Base-by-base conservation (phyloP, 306 rosid genomes). In the Canavalia gladiata region DNA sequence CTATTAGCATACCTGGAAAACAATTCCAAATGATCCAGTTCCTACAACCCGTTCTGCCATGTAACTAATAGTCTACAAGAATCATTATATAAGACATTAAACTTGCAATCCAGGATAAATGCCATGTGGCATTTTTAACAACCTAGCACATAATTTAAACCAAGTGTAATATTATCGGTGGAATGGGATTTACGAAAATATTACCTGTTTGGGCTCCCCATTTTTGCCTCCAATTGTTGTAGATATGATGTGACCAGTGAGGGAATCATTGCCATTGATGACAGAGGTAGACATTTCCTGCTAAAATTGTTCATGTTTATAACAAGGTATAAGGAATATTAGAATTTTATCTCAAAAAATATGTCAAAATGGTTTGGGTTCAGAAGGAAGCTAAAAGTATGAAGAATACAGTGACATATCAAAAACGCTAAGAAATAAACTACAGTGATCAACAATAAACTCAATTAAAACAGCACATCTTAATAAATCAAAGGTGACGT, bases 1-100 rank as follows among this genome's bases (percentile, higher is more conserved):
- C 10, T n/a, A 13, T 64, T n/a, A 39, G 12, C 74, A 76, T 70
- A 95, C 98, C 98, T 95, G 97, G 87, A 95, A 95, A 78, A 95
- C 98, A 84, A 92, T 88, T 77, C 98, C 97, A 83, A 95, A 95
- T 6, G 98, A 95, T 11, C 98, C 98, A 42, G 86, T 91, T 75
- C 98, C 98, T 64, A 94, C 97, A 73, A 92, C 88, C 3, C 97
- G 93, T 57, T 94, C 98, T 60, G 98, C 98, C 98, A 91, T 95
- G 90, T 95, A 95, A 84, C 97, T 95, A 71, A 95, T 91, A 49
- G 98, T 95, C 98, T 95, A 82, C 89, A 88, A 85, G 52, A 75
- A 80, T 34, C 52, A 86, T 11, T n/a, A 69, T 8, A 50, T 12
- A 80, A 78, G 59, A 65, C n/a, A 82, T 86, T 69, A 88, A 76